Evolutionary conservation across 106 monocot genomes (phyloP), one percentile per base, ranked within the genome.

Genomic region (Dactylorhiza incarnata): DNA sequence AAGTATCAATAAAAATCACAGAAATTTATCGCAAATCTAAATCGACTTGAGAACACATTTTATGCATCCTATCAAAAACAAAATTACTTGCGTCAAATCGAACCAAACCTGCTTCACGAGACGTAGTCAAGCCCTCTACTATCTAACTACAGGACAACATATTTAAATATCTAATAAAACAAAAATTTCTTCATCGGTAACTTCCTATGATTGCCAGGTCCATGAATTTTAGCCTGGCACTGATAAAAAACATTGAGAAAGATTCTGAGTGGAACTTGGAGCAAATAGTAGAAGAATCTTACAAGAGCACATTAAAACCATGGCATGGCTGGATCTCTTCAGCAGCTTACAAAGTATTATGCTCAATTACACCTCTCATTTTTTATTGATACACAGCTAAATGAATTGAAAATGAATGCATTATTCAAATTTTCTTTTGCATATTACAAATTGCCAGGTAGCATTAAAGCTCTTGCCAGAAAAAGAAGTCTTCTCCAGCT

Each of bases 301-400:
- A 96, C 52, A 79, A 71, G 0, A 71, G 11, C 80, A 89, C 87
- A n/a, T 73, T 93, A 45, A 89, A 89, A 79, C 93, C 93, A 69
- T 96, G 90, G 87, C 96, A 96, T 78, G 91, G 96, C 16, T 96
- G 96, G 96, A 91, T 96, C 45, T 78, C 93, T 12, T 80, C 88
- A 48, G 85, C 93, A 58, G 96, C 96, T 78, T 96, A 87, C 58
- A 90, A 82, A 76, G 93, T 92, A 76, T 17, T 17, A 17, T 45
- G n/a, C 16, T 45, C 43, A 37, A 67, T 37, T 37, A 67, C 2
- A 67, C 12, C 11, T 67, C 12, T 67, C 6, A 16, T 59, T 5
- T 59, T 59, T 59, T 1, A 8, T 52, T 52, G 0, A 52, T 10
- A 52, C 51, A 52, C 14, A 52, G 8, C 51, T 14, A 1, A 52